phyloP scores from a whole-genome alignment of 2,329 filamentous ascomycete genomes.

The Penicillium sp. region DNA sequence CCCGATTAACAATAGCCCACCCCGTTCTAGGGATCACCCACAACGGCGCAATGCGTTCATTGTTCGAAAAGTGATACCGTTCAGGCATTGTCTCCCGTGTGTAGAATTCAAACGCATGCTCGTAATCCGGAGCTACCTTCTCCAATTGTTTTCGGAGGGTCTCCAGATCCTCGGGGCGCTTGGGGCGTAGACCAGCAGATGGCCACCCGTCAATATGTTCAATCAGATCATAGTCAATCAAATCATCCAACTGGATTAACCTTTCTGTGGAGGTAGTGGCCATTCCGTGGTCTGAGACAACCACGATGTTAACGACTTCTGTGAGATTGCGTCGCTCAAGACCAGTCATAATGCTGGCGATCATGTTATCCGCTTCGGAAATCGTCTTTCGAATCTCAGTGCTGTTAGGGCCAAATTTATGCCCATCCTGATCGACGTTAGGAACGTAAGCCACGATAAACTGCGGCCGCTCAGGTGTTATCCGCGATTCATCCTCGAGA shows the following conservation, averaged over 20 bases:
- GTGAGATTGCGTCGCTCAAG: conserved; percentile 81
- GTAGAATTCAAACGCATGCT: conserved; percentile 74
- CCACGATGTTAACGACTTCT: conserved; percentile 82
- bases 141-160: conserved; percentile 61
- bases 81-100: conserved; percentile 84
- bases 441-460: conserved; percentile 94
- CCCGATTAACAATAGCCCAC: conserved; percentile 82
- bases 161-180: conserved; percentile 63
- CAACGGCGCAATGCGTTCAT: conserved; percentile 84
- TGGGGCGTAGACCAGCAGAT: conserved; percentile 80
- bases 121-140: conserved; percentile 58
- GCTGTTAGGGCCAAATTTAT: conserved; percentile 88
- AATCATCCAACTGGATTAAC: conserved; percentile 83
- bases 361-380: conserved; percentile 73
- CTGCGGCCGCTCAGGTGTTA: conserved; percentile 68
- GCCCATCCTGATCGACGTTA: conserved; percentile 82
- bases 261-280: conserved; percentile 80
- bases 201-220: conserved; percentile 93
- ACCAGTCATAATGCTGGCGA: conserved; percentile 71
- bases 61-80: conserved; percentile 85
- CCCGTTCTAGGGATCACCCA: conserved; percentile 93
- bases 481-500: conserved; percentile 55
- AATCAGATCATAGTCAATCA: conserved; percentile 74
- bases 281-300: conserved; percentile 99
- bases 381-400: conserved; percentile 84